These are phyloP conservation scores for Streptanthus diversifolius DNA, from an alignment of 345 rosid genomes.

Conservation along the genomic window DNA sequence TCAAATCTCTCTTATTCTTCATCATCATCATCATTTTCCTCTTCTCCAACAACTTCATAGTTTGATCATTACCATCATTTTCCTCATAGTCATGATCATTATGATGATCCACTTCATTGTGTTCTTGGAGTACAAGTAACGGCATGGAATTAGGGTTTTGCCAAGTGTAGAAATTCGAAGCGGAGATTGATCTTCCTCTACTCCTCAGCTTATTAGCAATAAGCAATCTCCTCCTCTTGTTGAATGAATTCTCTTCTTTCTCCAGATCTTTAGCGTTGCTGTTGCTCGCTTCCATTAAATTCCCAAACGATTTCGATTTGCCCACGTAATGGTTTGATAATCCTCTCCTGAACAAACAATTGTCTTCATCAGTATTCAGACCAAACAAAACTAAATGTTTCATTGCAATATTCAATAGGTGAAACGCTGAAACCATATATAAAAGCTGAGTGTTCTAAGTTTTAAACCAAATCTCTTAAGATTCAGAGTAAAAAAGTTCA, in stretches of 20 bases:
- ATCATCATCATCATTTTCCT: constrained; percentile 7
- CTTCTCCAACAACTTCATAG: neutral
- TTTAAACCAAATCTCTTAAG: neutral
- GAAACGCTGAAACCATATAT: too few species aligned
- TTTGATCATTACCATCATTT: neutral
- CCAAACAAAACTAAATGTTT: neutral
- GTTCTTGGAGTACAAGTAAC: constrained; percentile 48
- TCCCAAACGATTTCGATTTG: constrained; percentile 87
- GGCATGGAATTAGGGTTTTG: constrained; percentile 73
- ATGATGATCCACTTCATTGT: constrained; percentile 7
- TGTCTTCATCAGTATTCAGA: constrained; percentile 6
- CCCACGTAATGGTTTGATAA: constrained; percentile 73
- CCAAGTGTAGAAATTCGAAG: constrained; percentile 49
- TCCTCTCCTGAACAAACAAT: constrained; percentile 54
- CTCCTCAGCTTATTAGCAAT: constrained; percentile 50
- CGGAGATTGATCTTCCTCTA: constrained; percentile 32
- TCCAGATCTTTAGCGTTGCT: constrained; percentile 53
- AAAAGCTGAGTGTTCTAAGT: too few species aligned
- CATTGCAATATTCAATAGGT: neutral
- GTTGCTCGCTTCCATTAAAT: constrained; percentile 45
- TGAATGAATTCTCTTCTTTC: constrained; percentile 74
- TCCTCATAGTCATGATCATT: neutral
- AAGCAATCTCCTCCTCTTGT: constrained; percentile 65
- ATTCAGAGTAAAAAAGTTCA: too few species aligned
- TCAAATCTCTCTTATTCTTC: constrained; percentile 24